Evolutionary conservation across 2,329 filamentous ascomycete genomes (phyloP).

Genomic region (Aspergillus quadrilineatus): DNA sequence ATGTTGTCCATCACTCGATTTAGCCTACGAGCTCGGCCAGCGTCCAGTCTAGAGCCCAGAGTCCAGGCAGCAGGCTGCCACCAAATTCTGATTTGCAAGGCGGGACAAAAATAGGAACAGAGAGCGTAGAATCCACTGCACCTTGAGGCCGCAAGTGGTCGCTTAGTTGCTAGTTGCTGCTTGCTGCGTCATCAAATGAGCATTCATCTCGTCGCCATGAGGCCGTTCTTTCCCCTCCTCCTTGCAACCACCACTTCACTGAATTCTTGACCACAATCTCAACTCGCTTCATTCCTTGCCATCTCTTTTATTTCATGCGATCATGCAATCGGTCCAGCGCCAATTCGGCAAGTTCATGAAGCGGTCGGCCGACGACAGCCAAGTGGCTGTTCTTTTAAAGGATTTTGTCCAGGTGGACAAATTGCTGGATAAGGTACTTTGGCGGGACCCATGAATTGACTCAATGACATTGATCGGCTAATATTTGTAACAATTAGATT

Average conservation of each 20-base stretch:
- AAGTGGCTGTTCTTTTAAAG: slow-evolving; percentile 70
- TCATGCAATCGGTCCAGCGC: slow-evolving; percentile 60
- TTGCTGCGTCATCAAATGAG: slow-evolving; percentile 22
- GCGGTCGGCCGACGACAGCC: slow-evolving; percentile 71
- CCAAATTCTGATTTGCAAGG: slow-evolving; percentile 7
- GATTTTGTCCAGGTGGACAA: slow-evolving; percentile 80
- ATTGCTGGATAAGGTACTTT: slow-evolving; percentile 66
- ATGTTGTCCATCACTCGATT: too few relatives aligned
- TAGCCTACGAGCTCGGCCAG: too few relatives aligned
- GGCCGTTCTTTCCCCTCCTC: slow-evolving; percentile 10
- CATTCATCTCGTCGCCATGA: slow-evolving; percentile 4
- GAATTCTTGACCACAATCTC: background rate
- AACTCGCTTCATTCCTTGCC: background rate
- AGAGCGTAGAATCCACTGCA: slow-evolving; percentile 7
- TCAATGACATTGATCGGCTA: background rate
- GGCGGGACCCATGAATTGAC: background rate
- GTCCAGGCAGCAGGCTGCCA: background rate
- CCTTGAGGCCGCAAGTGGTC: slow-evolving; percentile 7
- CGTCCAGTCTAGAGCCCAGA: too few relatives aligned
- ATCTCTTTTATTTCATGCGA: background rate
- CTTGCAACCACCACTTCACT: background rate
- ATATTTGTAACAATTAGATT: slow-evolving; percentile 52
- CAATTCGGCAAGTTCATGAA: slow-evolving; percentile 71
- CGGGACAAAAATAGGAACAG: slow-evolving; percentile 13
- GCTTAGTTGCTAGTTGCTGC: background rate